Base-by-base conservation (phyloP, 495 filamentous ascomycete genomes). In the Penicillium paradoxum region DNA sequence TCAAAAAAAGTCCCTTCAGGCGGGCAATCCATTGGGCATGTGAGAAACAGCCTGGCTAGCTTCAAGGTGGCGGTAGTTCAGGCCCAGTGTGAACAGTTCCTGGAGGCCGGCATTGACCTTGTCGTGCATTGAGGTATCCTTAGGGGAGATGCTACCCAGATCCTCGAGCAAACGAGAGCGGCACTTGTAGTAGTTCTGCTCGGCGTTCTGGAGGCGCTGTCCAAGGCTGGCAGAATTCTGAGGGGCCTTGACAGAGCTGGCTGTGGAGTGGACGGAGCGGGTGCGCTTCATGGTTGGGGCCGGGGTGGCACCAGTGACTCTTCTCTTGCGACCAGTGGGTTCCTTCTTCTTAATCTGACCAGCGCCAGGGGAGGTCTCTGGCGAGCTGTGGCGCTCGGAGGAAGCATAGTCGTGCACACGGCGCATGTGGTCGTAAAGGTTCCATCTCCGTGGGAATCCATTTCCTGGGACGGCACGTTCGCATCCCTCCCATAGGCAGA, bases 381-480 rank as follows among this genome's bases (percentile, higher is more conserved):
- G 73, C 1, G 73, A 77, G 64, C 71, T 75, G 44, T 66, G 70
- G 4, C 66, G 69, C 54, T 77, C 73, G 7, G 71, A 74, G 22
- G 71, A 66, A 50, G 73, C 82, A 72, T 90, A 89, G 71, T 91
- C 87, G 73, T 97, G 91, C 14, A 95, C 89, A 54, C 91, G 83
- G 66, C 86, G 86, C 89, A 95, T 95, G 75, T 97, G 91, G 77
- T 97, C 91, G 70, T 83, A 82, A 29, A 95, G 79, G 71, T 97
- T 97, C 88, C 90, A 97, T 58, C 90, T 83, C 64, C 91, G 83
- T 30, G 90, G 91, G 63, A 97, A 97, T 61, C 91, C 91, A 69
- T 91, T 84, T 61, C 88, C 88, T 21, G 81, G 75, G 40, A 84
- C 71, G 45, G 88, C 82, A 51, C 91, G 85, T 49, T 95, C 89